Base-by-base conservation (phyloP, 148 eudicot species). In the Cornus kousa region DNA sequence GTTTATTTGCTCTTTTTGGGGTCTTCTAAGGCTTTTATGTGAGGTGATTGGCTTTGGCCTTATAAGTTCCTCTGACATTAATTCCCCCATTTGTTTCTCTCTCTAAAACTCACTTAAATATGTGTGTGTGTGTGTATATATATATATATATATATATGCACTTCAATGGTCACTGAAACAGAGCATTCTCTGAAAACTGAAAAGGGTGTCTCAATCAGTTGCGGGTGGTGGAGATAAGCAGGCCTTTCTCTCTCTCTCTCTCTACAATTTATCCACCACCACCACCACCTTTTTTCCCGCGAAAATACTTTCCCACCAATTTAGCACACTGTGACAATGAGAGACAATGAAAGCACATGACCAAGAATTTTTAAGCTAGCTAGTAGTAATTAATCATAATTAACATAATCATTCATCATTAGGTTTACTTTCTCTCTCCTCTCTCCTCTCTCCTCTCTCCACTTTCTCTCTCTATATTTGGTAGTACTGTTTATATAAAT, bases 261-360 rank as follows among this genome's bases (percentile, higher is more conserved):
- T 28, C 28, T 23, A 13, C 23, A 22, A 50, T 31, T 28, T 77
- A 72, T 78, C 31, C 75, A 69, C 76, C 82, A 79, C 79, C 82
- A 79, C 79, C 82, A 79, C 79, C 28, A 28, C 28, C 82, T 67
- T 75, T 74, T 79, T 60, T 74, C 74, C 64, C 81, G 68, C 73
- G 71, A 79, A 74, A 79, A 79, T 72, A 67, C 89, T 83, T 86
- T 70, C 81, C 84, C 89, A 79, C 71, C 89, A 86, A 86, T 83
- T 77, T 82, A 72, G 85, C 79, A 67, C 73, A 65, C 57, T 70
- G 39, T 70, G 80, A 80, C 24, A 72, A 69, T 75, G 82, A 85
- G 73, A 70, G 84, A 77, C 59, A 77, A 70, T 70, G 77, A 86
- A 82, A 83, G 80, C 60, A 75, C 31, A 32, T 50, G 73, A 43